Evolutionary conservation across 257 asterid species (phyloP), one percentile per base, ranked within the genome.

Genomic region (Nyctanthes arbortristis): DNA sequence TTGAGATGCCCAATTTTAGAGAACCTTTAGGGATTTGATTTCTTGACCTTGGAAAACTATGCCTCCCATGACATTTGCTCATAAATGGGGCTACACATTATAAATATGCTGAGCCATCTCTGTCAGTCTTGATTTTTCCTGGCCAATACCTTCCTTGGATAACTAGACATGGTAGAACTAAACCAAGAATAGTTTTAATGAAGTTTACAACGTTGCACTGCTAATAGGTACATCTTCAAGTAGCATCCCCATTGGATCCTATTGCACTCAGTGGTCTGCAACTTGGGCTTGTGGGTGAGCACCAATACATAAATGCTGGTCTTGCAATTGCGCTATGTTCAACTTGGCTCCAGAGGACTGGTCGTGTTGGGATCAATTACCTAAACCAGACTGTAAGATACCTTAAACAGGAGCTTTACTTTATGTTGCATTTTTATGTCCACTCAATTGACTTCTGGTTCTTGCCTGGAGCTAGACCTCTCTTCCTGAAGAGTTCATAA

Each of bases 281-380:
- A 81, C 97, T 94, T 70, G 97, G 99, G 67, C 97, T 94, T 27
- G 95, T 84, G 68, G 99, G 99, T 55, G 97, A 94, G 74, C 99
- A 94, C 82, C 97, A 94, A 72, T 89, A 84, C 73, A 27, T 85
- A 59, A 94, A 94, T 84, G 99, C 99, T 72, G 97, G 95, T 58
- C 97, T 94, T 73, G 97, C 99, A 68, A 59, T 89, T 80, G 96
- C 99, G 62, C 71, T 94, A 67, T 88, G 97, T 84, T 88, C 97
- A 70, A 89, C 96, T 68, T 94, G 97, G 97, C 96, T 94, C 78
- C 95, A 88, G 75, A 81, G 82, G 80, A 84, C 97, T 16, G 97
- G 97, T 72, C 92, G 73, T 63, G 87, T 54, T 71, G 97, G 92
- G 75, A 71, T 88, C 84, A 84, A 84, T 81, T 85, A 86, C 85